These are phyloP conservation scores for Penicillium crustosum DNA, from an alignment of 2,329 filamentous ascomycete genomes.

Conservation along the genomic window DNA sequence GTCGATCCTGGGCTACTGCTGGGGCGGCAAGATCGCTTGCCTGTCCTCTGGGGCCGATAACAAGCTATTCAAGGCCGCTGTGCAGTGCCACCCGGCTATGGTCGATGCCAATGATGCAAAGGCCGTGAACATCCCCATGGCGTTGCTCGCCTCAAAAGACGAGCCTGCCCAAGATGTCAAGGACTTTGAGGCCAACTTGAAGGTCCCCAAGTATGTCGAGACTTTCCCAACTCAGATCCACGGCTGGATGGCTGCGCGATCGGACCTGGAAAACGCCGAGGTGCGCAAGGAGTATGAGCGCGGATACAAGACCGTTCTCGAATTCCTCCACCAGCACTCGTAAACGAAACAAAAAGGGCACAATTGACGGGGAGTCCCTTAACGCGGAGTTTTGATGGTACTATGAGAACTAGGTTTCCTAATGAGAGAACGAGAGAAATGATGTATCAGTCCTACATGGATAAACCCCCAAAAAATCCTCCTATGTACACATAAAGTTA, in stretches of 20 bases:
- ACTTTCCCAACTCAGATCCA: slow-evolving; percentile 47
- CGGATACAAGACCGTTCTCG: slow-evolving; percentile 42
- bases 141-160: slow-evolving; percentile 58
- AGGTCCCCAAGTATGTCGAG: slow-evolving; percentile 44
- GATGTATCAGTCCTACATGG: not conserved
- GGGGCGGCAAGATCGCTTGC: slow-evolving; percentile 59
- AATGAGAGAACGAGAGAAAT: not conserved
- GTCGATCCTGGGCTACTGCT: slow-evolving; percentile 63
- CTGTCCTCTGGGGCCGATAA: slow-evolving; percentile 53
- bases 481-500: not conserved
- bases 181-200: slow-evolving; percentile 41
- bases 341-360: slow-evolving; percentile 17
- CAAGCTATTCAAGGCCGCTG: slow-evolving; percentile 56
- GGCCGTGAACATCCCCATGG: slow-evolving; percentile 57
- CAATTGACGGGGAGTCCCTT: not conserved
- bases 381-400: not conserved
- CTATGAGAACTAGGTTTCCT: not conserved
- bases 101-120: slow-evolving; percentile 59
- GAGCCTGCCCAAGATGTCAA: slow-evolving; percentile 53
- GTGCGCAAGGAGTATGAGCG: slow-evolving; percentile 47
- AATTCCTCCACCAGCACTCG: slow-evolving; percentile 45
- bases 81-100: slow-evolving; percentile 60
- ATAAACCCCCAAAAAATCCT: not conserved
- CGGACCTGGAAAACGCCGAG: slow-evolving; percentile 41
- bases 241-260: slow-evolving; percentile 49